A percentile compares a stretch with the other conserved stretches of the same genome.
Conservation (phyloP, 2,329 filamentous ascomycete species). For the Dendrostoma leiphaemia region DNA sequence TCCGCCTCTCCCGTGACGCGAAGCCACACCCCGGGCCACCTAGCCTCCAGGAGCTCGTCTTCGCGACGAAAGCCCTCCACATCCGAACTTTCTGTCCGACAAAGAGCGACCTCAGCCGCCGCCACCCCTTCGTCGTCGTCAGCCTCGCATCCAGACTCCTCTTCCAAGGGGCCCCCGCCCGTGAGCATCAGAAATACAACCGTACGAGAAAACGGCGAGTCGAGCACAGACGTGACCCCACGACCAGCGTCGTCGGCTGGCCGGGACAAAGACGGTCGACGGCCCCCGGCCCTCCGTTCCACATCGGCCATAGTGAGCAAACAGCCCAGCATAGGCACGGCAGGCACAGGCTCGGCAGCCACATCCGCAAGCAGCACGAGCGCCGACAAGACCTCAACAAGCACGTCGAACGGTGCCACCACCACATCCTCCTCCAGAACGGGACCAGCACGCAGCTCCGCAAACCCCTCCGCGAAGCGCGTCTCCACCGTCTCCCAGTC, state of each 20-base stretch:
- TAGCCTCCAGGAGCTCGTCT: constrained; percentile 56
- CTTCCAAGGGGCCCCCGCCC: constrained; percentile 14
- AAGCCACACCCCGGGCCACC: constrained; percentile 62
- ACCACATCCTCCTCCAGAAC: constrained; percentile 49
- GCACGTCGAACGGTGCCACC: constrained; percentile 14
- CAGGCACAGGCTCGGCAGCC: constrained; percentile 22
- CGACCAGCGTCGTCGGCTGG: constrained; percentile 25
- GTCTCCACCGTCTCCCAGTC: constrained; percentile 28
- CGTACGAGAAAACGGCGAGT: constrained; percentile 21
- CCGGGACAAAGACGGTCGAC: constrained; percentile 30
- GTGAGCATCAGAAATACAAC: constrained; percentile 12
- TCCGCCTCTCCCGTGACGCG: constrained; percentile 40
- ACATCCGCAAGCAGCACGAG: constrained; percentile 9
- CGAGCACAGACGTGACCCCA: constrained; percentile 26
- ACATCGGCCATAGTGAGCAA: constrained; percentile 50
- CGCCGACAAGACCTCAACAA: constrained; percentile 36
- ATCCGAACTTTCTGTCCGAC: constrained; percentile 51
- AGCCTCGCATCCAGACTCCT: constrained; percentile 22
- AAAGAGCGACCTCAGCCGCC: constrained; percentile 49
- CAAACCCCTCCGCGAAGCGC: constrained; percentile 27
- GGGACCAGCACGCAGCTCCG: constrained; percentile 24
- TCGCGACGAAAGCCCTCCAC: constrained; percentile 42
- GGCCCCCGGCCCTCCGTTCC: constrained; percentile 47
- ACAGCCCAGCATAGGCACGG: constrained; percentile 25
- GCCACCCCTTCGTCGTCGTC: constrained; percentile 31